These are phyloP conservation scores for Malus asiatica DNA, from an alignment of 306 rosid species.

Conservation along the genomic window DNA sequence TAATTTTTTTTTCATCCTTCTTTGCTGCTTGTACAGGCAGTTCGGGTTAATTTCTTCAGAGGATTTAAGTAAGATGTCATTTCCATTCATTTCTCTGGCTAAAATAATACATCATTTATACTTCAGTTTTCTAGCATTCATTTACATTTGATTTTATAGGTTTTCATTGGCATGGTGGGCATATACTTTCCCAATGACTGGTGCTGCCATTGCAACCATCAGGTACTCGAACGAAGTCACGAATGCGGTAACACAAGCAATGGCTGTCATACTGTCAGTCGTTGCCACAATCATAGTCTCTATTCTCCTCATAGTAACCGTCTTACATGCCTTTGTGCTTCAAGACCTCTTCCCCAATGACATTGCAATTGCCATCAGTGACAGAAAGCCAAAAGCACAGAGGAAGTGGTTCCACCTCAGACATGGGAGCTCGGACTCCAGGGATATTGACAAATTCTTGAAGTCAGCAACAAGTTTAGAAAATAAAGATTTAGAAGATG, in stretches of 20 bases:
- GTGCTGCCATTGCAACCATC: slow-evolving; percentile 90
- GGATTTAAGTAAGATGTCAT: slow-evolving; percentile 60
- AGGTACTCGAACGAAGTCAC: slow-evolving; percentile 68
- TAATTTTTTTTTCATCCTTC: neutral
- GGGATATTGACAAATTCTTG: slow-evolving; percentile 60
- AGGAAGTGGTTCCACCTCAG: slow-evolving; percentile 50
- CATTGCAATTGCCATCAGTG: slow-evolving; percentile 86
- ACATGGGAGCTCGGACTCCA: slow-evolving; percentile 38
- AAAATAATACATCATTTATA: neutral
- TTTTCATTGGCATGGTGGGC: slow-evolving; percentile 99
- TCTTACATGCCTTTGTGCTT: slow-evolving; percentile 67
- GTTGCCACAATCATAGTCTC: slow-evolving; percentile 47
- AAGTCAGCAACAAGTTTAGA: slow-evolving; percentile 38
- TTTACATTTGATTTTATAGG: slow-evolving; percentile 32
- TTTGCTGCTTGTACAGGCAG: slow-evolving; percentile 48
- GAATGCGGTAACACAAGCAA: slow-evolving; percentile 35
- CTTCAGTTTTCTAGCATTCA: slow-evolving; percentile 3
- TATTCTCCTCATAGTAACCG: slow-evolving; percentile 46
- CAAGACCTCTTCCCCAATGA: slow-evolving; percentile 85
- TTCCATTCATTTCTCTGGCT: neutral
- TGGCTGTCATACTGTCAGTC: slow-evolving; percentile 41
- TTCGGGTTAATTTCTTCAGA: slow-evolving; percentile 67
- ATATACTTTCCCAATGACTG: slow-evolving; percentile 97
- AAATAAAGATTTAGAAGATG: slow-evolving; percentile 33
- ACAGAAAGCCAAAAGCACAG: slow-evolving; percentile 41